phyloP scores from a whole-genome alignment of 1,284 basidiomycete genomes.

The Tranzscheliella williamsii region DNA sequence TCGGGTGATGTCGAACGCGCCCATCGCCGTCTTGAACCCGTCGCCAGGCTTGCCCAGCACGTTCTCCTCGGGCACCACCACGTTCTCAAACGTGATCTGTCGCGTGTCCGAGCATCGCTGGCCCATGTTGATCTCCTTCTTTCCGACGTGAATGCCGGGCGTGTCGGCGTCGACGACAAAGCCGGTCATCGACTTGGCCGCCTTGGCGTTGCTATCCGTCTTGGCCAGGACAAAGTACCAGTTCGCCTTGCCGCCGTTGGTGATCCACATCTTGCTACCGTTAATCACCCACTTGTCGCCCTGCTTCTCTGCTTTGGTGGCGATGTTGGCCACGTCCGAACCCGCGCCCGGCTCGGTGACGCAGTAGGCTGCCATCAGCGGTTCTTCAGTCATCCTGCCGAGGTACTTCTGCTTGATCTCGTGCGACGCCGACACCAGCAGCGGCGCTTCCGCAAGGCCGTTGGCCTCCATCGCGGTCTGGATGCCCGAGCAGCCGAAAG shows the following conservation, averaged over 20 bases:
- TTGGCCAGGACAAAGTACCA: constrained; percentile 67
- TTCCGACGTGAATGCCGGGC: constrained; percentile 63
- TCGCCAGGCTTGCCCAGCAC: constrained; percentile 65
- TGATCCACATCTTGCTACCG: constrained; percentile 66
- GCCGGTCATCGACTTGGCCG: constrained; percentile 65
- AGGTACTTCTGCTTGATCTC: constrained; percentile 66
- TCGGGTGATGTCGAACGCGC: constrained; percentile 66
- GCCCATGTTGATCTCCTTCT: constrained; percentile 69
- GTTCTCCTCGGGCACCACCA: constrained; percentile 65
- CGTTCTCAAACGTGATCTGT: constrained; percentile 66
- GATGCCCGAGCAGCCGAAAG: constrained; percentile 66
- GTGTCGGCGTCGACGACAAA: constrained; percentile 67
- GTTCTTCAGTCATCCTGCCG: constrained; percentile 67
- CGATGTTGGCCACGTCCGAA: constrained; percentile 65
- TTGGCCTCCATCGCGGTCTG: constrained; percentile 65
- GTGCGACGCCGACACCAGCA: constrained; percentile 65
- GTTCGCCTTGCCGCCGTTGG: constrained; percentile 66
- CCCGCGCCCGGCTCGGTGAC: constrained; percentile 67
- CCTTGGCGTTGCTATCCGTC: constrained; percentile 64
- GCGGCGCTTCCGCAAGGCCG: constrained; percentile 66
- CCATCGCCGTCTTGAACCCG: constrained; percentile 67
- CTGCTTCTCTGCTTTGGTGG: constrained; percentile 64
- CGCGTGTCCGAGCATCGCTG: constrained; percentile 67
- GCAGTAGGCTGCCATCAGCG: constrained; percentile 66
- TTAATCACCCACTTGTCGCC: constrained; percentile 64